Evolutionary conservation across 2,329 filamentous ascomycete species (phyloP).

Genomic region (Xylaria sp.): DNA sequence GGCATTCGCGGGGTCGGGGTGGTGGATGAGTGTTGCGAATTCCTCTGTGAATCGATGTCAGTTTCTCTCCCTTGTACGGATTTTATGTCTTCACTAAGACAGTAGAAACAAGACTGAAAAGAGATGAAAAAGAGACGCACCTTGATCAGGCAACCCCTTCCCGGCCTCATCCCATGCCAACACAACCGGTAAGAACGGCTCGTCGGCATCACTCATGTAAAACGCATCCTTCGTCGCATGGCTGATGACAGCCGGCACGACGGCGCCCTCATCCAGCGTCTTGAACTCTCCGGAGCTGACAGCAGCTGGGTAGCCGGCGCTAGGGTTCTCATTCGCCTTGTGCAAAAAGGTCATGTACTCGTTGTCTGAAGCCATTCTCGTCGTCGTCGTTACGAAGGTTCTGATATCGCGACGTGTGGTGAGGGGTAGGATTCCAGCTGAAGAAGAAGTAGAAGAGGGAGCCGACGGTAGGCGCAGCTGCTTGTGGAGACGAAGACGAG

Average conservation of each 20-base stretch:
- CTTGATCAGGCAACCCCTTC: conserved; percentile 54
- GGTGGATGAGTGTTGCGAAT: conserved; percentile 62
- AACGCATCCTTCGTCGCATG: conserved; percentile 51
- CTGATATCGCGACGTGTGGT: neutral
- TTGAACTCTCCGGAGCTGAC: conserved; percentile 41
- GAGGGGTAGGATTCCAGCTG: neutral
- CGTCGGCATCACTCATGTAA: conserved; percentile 78
- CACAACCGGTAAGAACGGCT: conserved; percentile 74
- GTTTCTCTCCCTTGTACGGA: neutral
- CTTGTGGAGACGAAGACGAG: neutral
- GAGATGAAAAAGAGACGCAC: conserved; percentile 39
- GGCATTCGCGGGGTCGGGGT: conserved; percentile 47
- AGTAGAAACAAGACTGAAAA: neutral
- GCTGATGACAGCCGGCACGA: conserved; percentile 56
- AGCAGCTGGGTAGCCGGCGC: conserved; percentile 45
- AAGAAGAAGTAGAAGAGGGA: neutral
- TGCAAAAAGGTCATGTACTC: conserved; percentile 81
- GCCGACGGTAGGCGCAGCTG: too few relatives aligned
- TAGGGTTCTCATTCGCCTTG: conserved; percentile 77
- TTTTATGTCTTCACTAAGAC: neutral
- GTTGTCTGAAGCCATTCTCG: conserved; percentile 66
- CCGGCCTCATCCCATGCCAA: conserved; percentile 54
- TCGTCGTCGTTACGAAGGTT: conserved; percentile 3
- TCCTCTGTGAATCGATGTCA: conserved; percentile 45
- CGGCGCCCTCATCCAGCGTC: conserved; percentile 46